phyloP scores from a whole-genome alignment of 2,329 filamentous ascomycete species.

The Ustulina deusta region DNA sequence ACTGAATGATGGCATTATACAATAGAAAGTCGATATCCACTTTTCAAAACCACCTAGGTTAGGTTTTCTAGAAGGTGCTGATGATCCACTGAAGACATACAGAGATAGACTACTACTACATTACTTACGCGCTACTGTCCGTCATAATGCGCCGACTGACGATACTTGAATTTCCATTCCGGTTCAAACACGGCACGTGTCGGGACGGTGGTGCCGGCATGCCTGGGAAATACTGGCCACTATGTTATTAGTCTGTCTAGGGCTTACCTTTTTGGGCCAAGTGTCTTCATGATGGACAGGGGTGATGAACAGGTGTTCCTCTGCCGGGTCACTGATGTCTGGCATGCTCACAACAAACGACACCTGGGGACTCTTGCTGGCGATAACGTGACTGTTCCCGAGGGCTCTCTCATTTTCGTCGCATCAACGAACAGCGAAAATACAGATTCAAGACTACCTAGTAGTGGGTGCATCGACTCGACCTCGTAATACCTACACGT shows the following conservation, averaged over 20 bases:
- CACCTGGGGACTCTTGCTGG: background rate
- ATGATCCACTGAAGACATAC: slow-evolving; percentile 19
- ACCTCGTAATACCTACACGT: background rate
- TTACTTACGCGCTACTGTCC: background rate
- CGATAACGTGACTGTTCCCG: background rate
- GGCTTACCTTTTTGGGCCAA: background rate
- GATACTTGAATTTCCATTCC: background rate
- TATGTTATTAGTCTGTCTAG: background rate
- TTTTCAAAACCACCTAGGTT: slow-evolving; percentile 19
- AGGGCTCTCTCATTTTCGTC: background rate
- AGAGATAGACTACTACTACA: background rate
- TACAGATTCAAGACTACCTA: background rate
- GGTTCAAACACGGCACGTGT: slow-evolving; percentile 13
- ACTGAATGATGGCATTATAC: slow-evolving; percentile 3
- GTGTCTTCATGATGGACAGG: background rate
- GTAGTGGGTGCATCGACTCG: background rate
- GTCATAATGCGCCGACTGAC: background rate
- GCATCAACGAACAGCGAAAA: background rate
- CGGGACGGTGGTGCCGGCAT: slow-evolving; percentile 1
- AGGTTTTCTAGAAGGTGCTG: slow-evolving; percentile 12
- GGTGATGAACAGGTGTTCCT: slow-evolving; percentile 12
- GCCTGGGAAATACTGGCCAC: slow-evolving; percentile 4
- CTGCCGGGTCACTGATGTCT: background rate
- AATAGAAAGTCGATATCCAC: slow-evolving; percentile 19
- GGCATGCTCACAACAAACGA: background rate